Conservation (phyloP, 345 rosid species). For the Sapria himalayana region DNA sequence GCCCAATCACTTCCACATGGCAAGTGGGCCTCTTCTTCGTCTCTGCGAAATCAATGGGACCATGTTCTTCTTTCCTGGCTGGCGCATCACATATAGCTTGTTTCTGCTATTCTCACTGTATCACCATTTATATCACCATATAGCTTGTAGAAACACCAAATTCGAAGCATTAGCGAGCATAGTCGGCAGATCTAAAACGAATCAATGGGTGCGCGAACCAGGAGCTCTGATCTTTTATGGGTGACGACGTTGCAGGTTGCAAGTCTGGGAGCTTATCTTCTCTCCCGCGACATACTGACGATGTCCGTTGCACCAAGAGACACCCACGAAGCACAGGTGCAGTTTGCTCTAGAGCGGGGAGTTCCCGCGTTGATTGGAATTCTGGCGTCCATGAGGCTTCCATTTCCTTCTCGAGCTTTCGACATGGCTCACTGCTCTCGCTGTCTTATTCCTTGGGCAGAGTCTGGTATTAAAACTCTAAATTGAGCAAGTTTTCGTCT, state of each 20-base stretch:
- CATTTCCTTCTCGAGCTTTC: constrained; percentile 77
- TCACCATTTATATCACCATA: background rate
- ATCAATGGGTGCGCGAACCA: too few species aligned
- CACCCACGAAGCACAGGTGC: constrained; percentile 89
- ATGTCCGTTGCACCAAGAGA: constrained; percentile 93
- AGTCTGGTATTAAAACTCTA: constrained; percentile 19
- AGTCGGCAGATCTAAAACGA: background rate
- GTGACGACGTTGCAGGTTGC: constrained; percentile 83
- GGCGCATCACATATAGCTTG: background rate
- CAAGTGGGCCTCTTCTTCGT: too few species aligned
- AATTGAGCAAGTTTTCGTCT: background rate
- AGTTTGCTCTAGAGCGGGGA: constrained; percentile 81
- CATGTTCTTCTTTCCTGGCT: too few species aligned
- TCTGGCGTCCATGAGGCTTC: constrained; percentile 68
- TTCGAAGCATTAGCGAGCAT: background rate
- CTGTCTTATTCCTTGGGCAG: constrained; percentile 87
- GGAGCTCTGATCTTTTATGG: too few species aligned
- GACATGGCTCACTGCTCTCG: constrained; percentile 98
- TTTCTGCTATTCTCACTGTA: background rate
- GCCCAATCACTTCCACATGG: too few species aligned
- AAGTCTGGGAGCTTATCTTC: constrained; percentile 85
- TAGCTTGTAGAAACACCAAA: background rate
- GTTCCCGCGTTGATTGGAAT: constrained; percentile 83
- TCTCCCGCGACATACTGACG: constrained; percentile 46
- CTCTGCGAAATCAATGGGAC: too few species aligned